These are phyloP conservation scores for Arthrinium phaeospermum DNA, from an alignment of 2,329 filamentous ascomycete genomes.

Conservation along the genomic window DNA sequence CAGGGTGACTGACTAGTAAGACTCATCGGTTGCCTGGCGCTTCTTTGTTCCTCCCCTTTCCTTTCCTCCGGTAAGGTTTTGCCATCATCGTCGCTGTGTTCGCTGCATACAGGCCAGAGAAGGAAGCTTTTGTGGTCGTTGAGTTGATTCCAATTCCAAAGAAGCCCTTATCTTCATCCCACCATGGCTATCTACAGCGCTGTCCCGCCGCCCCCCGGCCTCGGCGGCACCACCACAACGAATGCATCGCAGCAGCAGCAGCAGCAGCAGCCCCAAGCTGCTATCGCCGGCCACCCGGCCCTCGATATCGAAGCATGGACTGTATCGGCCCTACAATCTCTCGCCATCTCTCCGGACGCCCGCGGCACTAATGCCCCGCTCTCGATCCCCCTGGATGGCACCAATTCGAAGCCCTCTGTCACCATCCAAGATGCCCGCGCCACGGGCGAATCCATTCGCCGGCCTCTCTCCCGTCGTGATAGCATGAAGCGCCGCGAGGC, in stretches of 20 bases:
- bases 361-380: slow-evolving; percentile 68
- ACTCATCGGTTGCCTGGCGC: neutral
- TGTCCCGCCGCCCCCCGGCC: slow-evolving; percentile 55
- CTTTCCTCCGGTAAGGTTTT: neutral
- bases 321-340: slow-evolving; percentile 59
- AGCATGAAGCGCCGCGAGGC: slow-evolving; percentile 70
- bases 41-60: neutral
- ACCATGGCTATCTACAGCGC: slow-evolving; percentile 56
- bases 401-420: slow-evolving; percentile 36
- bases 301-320: slow-evolving; percentile 74
- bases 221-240: slow-evolving; percentile 29
- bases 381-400: slow-evolving; percentile 76
- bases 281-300: slow-evolving; percentile 34
- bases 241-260: slow-evolving; percentile 34
- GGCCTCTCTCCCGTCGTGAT: slow-evolving; percentile 57
- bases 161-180: slow-evolving; percentile 2
- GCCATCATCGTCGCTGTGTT: neutral
- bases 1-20: slow-evolving; percentile 5
- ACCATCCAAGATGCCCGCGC: slow-evolving; percentile 36
- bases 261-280: slow-evolving; percentile 31
- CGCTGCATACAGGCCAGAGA: neutral
- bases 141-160: neutral
- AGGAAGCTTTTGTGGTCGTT: neutral
- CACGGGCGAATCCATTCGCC: slow-evolving; percentile 39
- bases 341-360: slow-evolving; percentile 60